phyloP scores from a whole-genome alignment of 371 early-diverging fungal genomes.

The Mortierella polycephala region DNA sequence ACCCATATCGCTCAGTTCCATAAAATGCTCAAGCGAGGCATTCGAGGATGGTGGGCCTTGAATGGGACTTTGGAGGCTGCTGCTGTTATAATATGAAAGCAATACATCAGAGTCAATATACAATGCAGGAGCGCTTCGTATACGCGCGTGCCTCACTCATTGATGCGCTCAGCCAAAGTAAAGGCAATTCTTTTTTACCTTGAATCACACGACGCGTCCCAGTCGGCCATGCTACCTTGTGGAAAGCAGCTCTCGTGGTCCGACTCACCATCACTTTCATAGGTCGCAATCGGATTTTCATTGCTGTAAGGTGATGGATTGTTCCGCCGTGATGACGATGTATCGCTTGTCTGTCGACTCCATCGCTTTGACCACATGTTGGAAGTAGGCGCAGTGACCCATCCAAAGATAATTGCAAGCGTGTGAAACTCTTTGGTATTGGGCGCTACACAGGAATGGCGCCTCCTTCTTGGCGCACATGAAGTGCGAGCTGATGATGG shows the following conservation, averaged over 20 bases:
- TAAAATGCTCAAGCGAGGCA: constrained; percentile 4
- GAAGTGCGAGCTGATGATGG: constrained; percentile 9
- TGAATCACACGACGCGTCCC: constrained; percentile 18
- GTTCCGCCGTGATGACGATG: not conserved
- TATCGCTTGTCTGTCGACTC: not conserved
- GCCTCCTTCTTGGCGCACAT: constrained; percentile 55
- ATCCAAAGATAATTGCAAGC: constrained; percentile 67
- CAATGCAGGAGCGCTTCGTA: not conserved
- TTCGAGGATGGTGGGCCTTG: not conserved
- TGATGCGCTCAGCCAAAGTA: not conserved
- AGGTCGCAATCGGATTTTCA: not conserved
- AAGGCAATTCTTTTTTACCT: constrained; percentile 8
- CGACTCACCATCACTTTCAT: constrained; percentile 31
- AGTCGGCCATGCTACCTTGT: not conserved
- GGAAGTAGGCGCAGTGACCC: constrained; percentile 54
- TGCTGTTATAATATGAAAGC: not conserved
- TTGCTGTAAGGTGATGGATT: constrained; percentile 6
- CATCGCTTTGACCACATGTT: constrained; percentile 10
- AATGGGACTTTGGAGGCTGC: constrained; percentile 13
- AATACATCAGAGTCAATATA: not conserved
- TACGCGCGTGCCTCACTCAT: not conserved
- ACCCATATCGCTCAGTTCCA: not conserved
- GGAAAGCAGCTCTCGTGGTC: constrained; percentile 17
- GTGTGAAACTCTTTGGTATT: constrained; percentile 59
- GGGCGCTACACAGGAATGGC: constrained; percentile 60